Evolutionary conservation across 1,284 basidiomycete genomes (phyloP).

Genomic region (Heterobasidion parviporum): DNA sequence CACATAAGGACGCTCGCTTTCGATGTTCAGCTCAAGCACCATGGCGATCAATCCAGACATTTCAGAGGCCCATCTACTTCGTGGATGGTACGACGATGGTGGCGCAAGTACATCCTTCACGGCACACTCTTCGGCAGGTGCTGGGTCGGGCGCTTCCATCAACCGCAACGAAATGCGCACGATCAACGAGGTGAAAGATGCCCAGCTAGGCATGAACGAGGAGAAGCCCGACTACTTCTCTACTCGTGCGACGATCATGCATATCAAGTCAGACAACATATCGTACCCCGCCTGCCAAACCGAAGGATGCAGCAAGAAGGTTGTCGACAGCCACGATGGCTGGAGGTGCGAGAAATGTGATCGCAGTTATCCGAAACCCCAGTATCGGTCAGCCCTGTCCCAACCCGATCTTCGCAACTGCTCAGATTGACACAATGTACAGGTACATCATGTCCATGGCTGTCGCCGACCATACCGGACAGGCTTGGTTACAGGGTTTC

Average conservation of each 20-base stretch:
- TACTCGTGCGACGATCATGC: conserved; percentile 78
- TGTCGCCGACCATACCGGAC: conserved; percentile 82
- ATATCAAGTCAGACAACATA: conserved; percentile 83
- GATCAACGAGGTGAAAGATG: conserved; percentile 78
- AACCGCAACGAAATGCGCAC: conserved; percentile 68
- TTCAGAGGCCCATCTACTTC: conserved; percentile 74
- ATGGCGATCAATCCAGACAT: conserved; percentile 89
- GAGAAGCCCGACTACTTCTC: conserved; percentile 85
- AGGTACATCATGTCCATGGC: conserved; percentile 91
- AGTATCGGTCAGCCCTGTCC: conserved; percentile 55
- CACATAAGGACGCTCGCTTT: conserved; percentile 65
- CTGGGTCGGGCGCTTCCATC: conserved; percentile 38
- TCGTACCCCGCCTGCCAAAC: conserved; percentile 88
- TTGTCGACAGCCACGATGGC: conserved; percentile 55
- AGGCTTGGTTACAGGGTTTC: conserved; percentile 93
- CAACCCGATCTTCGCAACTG: neutral
- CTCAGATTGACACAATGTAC: neutral
- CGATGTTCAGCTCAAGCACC: conserved; percentile 58
- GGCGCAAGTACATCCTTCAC: conserved; percentile 63
- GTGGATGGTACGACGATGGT: conserved; percentile 86
- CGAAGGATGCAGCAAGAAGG: conserved; percentile 88
- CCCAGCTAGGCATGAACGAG: conserved; percentile 59
- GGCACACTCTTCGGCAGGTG: conserved; percentile 49
- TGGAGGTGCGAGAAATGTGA: conserved; percentile 98
- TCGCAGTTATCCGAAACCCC: conserved; percentile 62